Conservation (phyloP, 257 asterid species). For the Solanum paucissectum region DNA sequence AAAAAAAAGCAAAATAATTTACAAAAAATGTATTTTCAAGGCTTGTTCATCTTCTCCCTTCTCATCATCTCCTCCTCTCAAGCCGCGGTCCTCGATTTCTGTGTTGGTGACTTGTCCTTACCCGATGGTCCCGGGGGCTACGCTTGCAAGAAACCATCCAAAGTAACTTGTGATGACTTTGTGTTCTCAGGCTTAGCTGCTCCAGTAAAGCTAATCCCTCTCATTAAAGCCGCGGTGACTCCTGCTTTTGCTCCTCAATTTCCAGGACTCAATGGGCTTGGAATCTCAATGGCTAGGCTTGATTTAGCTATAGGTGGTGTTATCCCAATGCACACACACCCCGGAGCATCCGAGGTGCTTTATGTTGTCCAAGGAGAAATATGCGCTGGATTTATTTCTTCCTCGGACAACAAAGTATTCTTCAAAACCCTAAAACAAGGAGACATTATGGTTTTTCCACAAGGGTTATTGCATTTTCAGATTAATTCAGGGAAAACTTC, state of each 20-base stretch:
- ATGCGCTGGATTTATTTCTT: constrained; percentile 41
- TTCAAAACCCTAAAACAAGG: constrained; percentile 44
- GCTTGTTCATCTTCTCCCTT: constrained; percentile 17
- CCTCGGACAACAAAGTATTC: constrained; percentile 37
- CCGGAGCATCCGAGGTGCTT: constrained; percentile 51
- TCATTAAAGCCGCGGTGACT: constrained; percentile 59
- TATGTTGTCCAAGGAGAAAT: constrained; percentile 38
- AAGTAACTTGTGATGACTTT: constrained; percentile 36
- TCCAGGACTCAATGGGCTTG: constrained; percentile 64
- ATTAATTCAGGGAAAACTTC: constrained; percentile 41
- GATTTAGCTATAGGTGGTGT: constrained; percentile 59
- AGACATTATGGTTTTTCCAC: constrained; percentile 55
- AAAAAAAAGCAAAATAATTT: not conserved
- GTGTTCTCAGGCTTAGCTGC: constrained; percentile 34
- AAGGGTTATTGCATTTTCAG: constrained; percentile 69
- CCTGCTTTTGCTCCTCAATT: constrained; percentile 63
- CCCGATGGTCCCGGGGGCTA: constrained; percentile 52
- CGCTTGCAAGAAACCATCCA: constrained; percentile 44
- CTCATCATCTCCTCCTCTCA: constrained; percentile 18
- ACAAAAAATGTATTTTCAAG: not conserved
- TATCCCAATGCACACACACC: constrained; percentile 75
- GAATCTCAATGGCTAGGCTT: constrained; percentile 52
- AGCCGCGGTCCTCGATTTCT: constrained; percentile 55
- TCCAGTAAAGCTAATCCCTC: constrained; percentile 46
- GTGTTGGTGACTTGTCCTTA: constrained; percentile 43